Percentiles rank a stretch among this genome's conserved stretches.
Evolutionary conservation across 2,329 filamentous ascomycete genomes (phyloP).

Genomic region (Trichoderma gracile): DNA sequence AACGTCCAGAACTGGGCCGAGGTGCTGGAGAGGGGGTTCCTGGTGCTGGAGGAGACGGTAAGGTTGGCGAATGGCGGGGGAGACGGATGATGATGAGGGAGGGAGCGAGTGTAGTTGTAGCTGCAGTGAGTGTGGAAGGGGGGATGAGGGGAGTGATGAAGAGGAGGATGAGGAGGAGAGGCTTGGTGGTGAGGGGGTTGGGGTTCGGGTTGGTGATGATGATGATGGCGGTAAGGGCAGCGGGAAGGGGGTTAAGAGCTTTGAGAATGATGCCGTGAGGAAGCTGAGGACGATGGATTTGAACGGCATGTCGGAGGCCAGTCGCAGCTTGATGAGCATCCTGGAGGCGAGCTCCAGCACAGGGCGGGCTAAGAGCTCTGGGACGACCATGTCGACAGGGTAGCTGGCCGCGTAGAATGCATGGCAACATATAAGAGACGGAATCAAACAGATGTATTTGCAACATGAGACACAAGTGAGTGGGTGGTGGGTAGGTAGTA

Average conservation of each 20-base stretch:
- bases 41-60: conserved; percentile 65
- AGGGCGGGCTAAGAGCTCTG: conserved; percentile 40
- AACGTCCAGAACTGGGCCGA: conserved; percentile 88
- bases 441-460: neutral
- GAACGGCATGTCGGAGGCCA: conserved; percentile 42
- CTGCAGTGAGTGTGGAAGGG: conserved; percentile 43
- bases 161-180: conserved; percentile 16
- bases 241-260: conserved; percentile 22
- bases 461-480: neutral
- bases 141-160: conserved; percentile 24
- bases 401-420: neutral
- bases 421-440: neutral
- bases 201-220: conserved; percentile 36
- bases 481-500: neutral
- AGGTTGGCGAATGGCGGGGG: conserved; percentile 50
- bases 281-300: conserved; percentile 25
- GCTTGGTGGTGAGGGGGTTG: conserved; percentile 42
- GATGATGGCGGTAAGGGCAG: conserved; percentile 25
- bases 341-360: conserved; percentile 41
- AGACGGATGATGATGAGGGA: conserved; percentile 28
- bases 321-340: conserved; percentile 40
- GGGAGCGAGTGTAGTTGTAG: conserved; percentile 36
- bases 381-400: conserved; percentile 38
- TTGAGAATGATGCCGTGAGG: conserved; percentile 26
- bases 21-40: conserved; percentile 69